These are phyloP conservation scores for Lavandula angustifolia DNA, from an alignment of 257 asterid genomes.

Conservation along the genomic window DNA sequence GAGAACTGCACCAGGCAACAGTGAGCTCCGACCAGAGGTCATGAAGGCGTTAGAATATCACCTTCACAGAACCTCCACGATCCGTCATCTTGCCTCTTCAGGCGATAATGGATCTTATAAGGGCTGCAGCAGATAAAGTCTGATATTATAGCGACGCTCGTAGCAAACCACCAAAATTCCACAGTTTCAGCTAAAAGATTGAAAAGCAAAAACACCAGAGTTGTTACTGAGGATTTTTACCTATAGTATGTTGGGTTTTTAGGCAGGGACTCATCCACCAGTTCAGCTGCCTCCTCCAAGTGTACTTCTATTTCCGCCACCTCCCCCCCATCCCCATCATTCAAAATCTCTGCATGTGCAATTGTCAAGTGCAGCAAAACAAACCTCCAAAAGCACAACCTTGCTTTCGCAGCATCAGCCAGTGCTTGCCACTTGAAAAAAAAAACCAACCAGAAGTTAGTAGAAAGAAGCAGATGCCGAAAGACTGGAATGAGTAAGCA, in stretches of 20 bases:
- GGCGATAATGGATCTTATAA: constrained; percentile 69
- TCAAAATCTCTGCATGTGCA: constrained; percentile 63
- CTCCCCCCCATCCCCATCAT: constrained; percentile 69
- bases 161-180: constrained; percentile 4
- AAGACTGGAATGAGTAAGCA: constrained; percentile 11
- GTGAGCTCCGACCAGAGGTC: constrained; percentile 33
- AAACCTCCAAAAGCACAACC: constrained; percentile 88
- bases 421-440: constrained; percentile 78
- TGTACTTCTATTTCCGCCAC: constrained; percentile 87
- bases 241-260: constrained; percentile 94
- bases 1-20: constrained; percentile 12
- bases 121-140: constrained; percentile 62
- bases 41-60: constrained; percentile 57
- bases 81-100: constrained; percentile 79
- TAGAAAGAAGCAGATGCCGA: constrained; percentile 7
- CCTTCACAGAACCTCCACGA: constrained; percentile 86
- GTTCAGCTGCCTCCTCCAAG: constrained; percentile 99
- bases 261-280: constrained; percentile 79
- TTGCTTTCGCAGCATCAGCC: constrained; percentile 80
- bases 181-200: neutral
- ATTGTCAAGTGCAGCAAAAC: constrained; percentile 80
- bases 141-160: constrained; percentile 2
- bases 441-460: constrained; percentile 35
- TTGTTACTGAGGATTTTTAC: constrained; percentile 40
- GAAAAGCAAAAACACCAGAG: constrained; percentile 4